Conservation (phyloP, 2,329 filamentous ascomycete species). For the Gyromitra esculenta region DNA sequence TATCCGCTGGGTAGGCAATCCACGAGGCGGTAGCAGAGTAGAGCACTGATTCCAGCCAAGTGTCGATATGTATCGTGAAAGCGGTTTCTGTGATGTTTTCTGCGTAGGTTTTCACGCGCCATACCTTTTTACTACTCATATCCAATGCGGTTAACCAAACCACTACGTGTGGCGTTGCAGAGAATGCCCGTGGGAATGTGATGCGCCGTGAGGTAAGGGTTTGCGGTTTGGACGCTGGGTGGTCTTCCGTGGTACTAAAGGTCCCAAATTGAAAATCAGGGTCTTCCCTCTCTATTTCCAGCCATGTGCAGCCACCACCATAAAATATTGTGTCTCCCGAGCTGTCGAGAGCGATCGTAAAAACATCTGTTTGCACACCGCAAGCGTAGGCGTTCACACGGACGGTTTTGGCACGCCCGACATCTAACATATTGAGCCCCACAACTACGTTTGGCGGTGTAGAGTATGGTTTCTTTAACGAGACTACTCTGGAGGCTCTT, state of each 20-base stretch:
- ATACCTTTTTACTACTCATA: neutral
- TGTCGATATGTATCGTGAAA: constrained; percentile 39
- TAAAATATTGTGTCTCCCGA: neutral
- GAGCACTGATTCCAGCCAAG: constrained; percentile 1
- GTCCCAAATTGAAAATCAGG: constrained; percentile 6
- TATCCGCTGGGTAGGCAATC: constrained; percentile 19
- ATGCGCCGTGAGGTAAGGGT: neutral
- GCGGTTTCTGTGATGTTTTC: constrained; percentile 1
- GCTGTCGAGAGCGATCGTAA: neutral
- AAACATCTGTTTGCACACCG: neutral
- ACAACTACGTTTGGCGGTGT: neutral
- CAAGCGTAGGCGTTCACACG: constrained; percentile 25
- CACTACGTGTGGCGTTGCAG: constrained; percentile 1
- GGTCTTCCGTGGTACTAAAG: neutral
- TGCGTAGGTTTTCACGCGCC: constrained; percentile 1
- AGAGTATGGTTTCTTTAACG: neutral
- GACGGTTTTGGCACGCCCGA: neutral
- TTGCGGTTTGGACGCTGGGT: neutral
- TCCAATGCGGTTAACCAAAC: constrained; percentile 19
- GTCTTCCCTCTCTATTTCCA: neutral
- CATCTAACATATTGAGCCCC: neutral
- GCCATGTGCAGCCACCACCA: constrained; percentile 2
- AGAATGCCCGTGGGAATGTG: neutral
- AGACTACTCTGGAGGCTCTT: neutral
- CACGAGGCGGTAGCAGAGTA: neutral